Percentiles rank a stretch among this genome's conserved stretches.
These are phyloP conservation scores for Termitomyces eurrhizus DNA, from an alignment of 768 basidiomycete species.

Conservation along the genomic window DNA sequence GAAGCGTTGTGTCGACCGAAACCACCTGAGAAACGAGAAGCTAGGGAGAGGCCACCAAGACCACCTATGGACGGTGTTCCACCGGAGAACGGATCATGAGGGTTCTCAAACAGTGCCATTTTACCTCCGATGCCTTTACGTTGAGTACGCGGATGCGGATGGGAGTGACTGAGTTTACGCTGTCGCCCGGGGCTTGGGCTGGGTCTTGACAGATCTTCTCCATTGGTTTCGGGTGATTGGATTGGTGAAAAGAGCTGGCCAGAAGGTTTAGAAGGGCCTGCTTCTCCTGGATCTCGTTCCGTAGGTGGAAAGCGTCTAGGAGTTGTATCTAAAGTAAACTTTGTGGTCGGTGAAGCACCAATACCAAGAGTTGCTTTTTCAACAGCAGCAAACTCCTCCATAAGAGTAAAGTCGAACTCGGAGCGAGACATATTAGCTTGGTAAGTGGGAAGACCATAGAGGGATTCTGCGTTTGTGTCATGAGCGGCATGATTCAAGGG, in stretches of 20 bases:
- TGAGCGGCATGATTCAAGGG: conserved; percentile 12
- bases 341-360: conserved; percentile 50
- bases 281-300: conserved; percentile 5
- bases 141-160: conserved; percentile 57
- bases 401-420: conserved; percentile 65
- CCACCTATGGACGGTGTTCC: conserved; percentile 10
- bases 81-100: conserved; percentile 40
- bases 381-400: conserved; percentile 73
- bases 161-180: conserved; percentile 85
- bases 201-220: conserved; percentile 7
- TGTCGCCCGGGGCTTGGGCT: conserved; percentile 40
- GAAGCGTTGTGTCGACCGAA: conserved; percentile 18
- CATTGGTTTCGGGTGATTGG: conserved; percentile 4
- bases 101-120: conserved; percentile 83
- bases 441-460: conserved; percentile 61
- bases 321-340: conserved; percentile 30
- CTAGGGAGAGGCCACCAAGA: not conserved
- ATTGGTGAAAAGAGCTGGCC: not conserved
- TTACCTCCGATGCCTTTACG: conserved; percentile 71
- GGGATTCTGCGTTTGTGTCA: conserved; percentile 23
- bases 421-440: conserved; percentile 55
- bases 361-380: conserved; percentile 70
- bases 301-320: conserved; percentile 1
- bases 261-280: conserved; percentile 10
- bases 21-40: conserved; percentile 20